Percentiles rank a stretch among this genome's conserved stretches.
phyloP scores from a whole-genome alignment of 2,329 filamentous ascomycete species.

The Paraphoma sp. region DNA sequence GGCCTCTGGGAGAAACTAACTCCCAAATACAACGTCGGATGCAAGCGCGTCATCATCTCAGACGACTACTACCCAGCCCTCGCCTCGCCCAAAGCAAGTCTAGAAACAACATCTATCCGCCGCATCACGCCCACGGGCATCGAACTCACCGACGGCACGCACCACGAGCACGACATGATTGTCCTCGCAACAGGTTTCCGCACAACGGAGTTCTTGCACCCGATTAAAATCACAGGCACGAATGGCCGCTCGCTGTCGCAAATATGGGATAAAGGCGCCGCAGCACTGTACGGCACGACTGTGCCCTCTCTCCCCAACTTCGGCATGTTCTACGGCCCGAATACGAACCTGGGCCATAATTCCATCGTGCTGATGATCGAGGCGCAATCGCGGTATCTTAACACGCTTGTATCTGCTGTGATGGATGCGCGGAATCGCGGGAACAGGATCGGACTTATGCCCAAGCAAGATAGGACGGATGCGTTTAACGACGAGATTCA shows the following conservation, averaged over 20 bases:
- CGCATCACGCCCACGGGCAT: constrained; percentile 57
- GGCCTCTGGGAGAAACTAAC: constrained; percentile 62
- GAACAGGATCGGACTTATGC: constrained; percentile 54
- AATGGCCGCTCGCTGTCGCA: constrained; percentile 53
- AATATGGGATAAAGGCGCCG: constrained; percentile 62
- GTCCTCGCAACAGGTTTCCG: constrained; percentile 66
- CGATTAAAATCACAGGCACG: constrained; percentile 60
- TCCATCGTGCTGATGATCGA: constrained; percentile 69
- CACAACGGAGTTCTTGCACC: constrained; percentile 65
- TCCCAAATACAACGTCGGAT: constrained; percentile 62
- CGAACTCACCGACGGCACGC: constrained; percentile 49
- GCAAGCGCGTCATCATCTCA: constrained; percentile 61
- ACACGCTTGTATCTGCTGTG: constrained; percentile 57
- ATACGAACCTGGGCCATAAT: constrained; percentile 62
- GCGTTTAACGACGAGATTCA: constrained; percentile 59
- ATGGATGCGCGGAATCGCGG: constrained; percentile 53
- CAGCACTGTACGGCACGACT: constrained; percentile 59
- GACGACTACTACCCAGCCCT: constrained; percentile 65
- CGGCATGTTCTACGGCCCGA: constrained; percentile 65
- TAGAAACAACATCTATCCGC: constrained; percentile 60
- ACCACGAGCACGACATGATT: constrained; percentile 62
- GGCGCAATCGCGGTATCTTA: constrained; percentile 63
- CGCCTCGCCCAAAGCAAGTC: constrained; percentile 53
- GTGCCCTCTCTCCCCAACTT: constrained; percentile 63
- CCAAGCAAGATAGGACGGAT: constrained; percentile 48